Conservation (phyloP, 2,329 filamentous ascomycete genomes). For the Hypocrella siamensis region DNA sequence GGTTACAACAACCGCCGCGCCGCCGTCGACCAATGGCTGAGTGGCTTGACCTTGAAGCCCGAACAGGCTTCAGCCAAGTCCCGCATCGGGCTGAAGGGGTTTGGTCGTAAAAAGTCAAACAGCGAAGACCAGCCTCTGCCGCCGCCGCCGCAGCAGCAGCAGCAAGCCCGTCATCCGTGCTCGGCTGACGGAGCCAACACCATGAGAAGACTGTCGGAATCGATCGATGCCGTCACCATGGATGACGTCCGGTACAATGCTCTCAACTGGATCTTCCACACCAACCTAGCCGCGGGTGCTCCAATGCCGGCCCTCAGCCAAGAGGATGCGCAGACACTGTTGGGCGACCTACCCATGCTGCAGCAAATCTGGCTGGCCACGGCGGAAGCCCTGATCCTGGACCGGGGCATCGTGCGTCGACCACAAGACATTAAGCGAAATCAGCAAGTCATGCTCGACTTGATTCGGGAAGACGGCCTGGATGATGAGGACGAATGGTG, state of each 20-base stretch:
- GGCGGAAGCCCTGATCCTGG: conserved; percentile 45
- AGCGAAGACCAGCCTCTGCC: conserved; percentile 14
- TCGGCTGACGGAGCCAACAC: conserved; percentile 11
- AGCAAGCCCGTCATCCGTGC: conserved; percentile 8
- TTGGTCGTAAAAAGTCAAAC: conserved; percentile 42
- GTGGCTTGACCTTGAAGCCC: conserved; percentile 23
- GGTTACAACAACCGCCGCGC: conserved; percentile 45
- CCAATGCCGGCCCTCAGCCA: conserved; percentile 40
- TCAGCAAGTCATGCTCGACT: conserved; percentile 43
- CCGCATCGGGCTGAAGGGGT: conserved; percentile 33
- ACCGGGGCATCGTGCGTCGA: conserved; percentile 40
- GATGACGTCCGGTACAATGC: conserved; percentile 12
- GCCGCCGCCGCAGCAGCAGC: no score
- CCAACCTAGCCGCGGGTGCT: conserved; percentile 43
- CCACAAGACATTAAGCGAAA: conserved; percentile 48
- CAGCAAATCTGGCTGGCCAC: conserved; percentile 48
- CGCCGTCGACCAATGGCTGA: conserved; percentile 45
- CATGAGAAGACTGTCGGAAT: conserved; percentile 12
- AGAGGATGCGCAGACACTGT: conserved; percentile 32
- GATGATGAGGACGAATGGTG: conserved; percentile 47
- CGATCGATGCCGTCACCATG: conserved; percentile 12
- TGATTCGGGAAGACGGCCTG: conserved; percentile 46
- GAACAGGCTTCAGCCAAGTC: conserved; percentile 28
- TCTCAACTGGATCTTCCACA: conserved; percentile 39
- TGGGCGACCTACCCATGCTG: conserved; percentile 39